Evolutionary conservation across 352 stramenopile species (phyloP), one percentile per base, ranked within the genome.

Genomic region (Hyaloperonospora brassicae): DNA sequence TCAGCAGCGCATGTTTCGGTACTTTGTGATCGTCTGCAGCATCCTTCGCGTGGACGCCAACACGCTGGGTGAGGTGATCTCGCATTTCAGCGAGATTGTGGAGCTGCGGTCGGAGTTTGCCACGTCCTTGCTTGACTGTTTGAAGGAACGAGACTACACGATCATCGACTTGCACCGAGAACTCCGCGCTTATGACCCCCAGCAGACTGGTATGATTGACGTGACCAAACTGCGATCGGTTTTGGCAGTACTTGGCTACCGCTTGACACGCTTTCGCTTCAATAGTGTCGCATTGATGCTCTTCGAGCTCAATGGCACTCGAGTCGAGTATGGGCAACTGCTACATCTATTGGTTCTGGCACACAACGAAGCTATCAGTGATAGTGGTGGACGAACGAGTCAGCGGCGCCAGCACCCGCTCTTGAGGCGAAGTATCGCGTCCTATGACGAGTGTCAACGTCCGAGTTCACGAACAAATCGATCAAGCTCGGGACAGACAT

Each of bases 1-100:
- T 1, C 76, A 86, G 50, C 69, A 62, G 9, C 57, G 57, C 24
- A 85, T 86, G 34, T 66, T 86, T 11, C 59, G 68, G 36, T 57
- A 81, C 34, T 88, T 81, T 36, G 60, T 83, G 27, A 52, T 86
- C 39, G 53, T 86, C 4, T 73, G 62, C 17, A 74, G 70, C 47
- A 56, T 81, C 21, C 64, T 81, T 17, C 64, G 61, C 2, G 54
- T 88, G 0, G 72, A 88, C 25, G 60, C 66, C 2, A 48, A 54
- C 0, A 72, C 77, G 24, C 55, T 88, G 5, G 61, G 68, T 17
- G 61, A 84, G 7, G 72, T 83, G 22, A 61, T 83, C 34, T 52
- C 54, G 1, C 62, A 86, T 39, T 86, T 88, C 24, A 69, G 48
- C 14, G 76, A 86, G 46, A 76, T 66, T n/a, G 63, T 86, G 8